Evolutionary conservation across 441 rosid genomes (phyloP), one percentile per base, ranked within the genome.

Genomic region (Erodium chrysanthum): DNA sequence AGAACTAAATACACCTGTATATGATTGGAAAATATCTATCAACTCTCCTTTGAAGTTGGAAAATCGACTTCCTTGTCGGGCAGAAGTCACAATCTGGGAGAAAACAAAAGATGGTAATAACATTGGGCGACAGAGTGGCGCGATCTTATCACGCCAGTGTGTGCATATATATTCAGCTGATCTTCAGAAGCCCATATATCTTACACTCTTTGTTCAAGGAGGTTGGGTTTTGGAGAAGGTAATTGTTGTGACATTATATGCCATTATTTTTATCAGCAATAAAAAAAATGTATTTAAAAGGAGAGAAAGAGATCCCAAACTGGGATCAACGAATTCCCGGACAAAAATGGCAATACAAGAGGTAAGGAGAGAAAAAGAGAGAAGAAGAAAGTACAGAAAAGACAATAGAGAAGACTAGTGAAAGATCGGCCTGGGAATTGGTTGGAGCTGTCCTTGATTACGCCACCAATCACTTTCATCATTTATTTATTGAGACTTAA

Each of bases 151-250:
- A n/a, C 87, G 89, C 66, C 74, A 80, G 72, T 78, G 82, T 75
- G 88, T 82, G 56, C 85, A 82, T 71, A 74, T 90, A 75, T 92
- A 86, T 73, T 81, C 88, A 73, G 95, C 87, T 50, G 96, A 92
- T 77, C 72, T 87, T 73, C 85, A 79, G 76, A 91, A 84, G 77
- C 90, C 94, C 60, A 70, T 95, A 44, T 90, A 88, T 76, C 88
- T 95, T 73, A 82, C 93, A 27, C 67, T 95, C 77, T 77, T 79
- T 75, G 85, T 87, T 76, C 89, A 87, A 73, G 99, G 96, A 71
- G 97, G 89, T 73, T 95, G 98, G 99, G 81, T 80, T 77, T 75
- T 89, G 80, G 98, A 95, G 82, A 90, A 89, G 98, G 99, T 95
- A 72, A 76, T 61, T 61, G 69, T 76, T 69, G 33, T 68, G 21